A percentile compares a stretch with the other conserved stretches of the same genome.
Evolutionary conservation across 1,139 yeast genomes (phyloP).

Genomic region (Magnusiomyces magnusii): DNA sequence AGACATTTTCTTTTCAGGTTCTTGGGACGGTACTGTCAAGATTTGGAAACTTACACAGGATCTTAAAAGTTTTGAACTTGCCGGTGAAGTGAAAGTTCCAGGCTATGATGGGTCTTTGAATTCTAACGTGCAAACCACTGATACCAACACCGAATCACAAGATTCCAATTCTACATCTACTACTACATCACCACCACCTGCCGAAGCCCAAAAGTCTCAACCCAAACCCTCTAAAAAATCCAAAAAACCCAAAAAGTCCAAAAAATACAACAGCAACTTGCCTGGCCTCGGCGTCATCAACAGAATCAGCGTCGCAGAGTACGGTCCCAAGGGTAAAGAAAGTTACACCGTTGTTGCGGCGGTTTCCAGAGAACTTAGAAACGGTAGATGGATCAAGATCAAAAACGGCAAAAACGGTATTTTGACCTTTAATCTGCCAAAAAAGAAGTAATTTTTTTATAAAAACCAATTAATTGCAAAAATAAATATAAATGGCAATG

Average conservation of each 20-base stretch:
- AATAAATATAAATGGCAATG: background rate
- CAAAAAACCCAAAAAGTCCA: background rate
- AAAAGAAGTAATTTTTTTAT: background rate
- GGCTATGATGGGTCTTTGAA: conserved; percentile 19
- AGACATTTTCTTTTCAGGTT: conserved; percentile 79
- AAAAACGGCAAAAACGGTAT: conserved; percentile 26
- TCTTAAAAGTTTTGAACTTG: conserved; percentile 48
- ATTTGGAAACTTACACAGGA: conserved; percentile 71
- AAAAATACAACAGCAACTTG: conserved; percentile 22
- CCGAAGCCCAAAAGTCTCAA: too few species aligned
- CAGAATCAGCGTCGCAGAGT: conserved; percentile 57
- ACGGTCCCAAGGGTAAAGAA: conserved; percentile 42
- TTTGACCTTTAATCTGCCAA: conserved; percentile 9
- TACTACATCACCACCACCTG: too few species aligned
- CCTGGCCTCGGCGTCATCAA: conserved; percentile 64
- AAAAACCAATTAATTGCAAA: background rate
- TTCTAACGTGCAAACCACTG: background rate
- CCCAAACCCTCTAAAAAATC: background rate
- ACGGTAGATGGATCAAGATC: conserved; percentile 65
- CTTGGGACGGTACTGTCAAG: conserved; percentile 69
- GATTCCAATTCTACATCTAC: background rate
- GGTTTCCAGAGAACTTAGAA: conserved; percentile 75
- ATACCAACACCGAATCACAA: background rate
- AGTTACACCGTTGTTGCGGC: conserved; percentile 55
- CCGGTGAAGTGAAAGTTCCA: conserved; percentile 41